Percentiles rank a stretch among this genome's conserved stretches.
Conservation (phyloP, 805 yeast genomes). For the Cyberlindnera mycetangii region DNA sequence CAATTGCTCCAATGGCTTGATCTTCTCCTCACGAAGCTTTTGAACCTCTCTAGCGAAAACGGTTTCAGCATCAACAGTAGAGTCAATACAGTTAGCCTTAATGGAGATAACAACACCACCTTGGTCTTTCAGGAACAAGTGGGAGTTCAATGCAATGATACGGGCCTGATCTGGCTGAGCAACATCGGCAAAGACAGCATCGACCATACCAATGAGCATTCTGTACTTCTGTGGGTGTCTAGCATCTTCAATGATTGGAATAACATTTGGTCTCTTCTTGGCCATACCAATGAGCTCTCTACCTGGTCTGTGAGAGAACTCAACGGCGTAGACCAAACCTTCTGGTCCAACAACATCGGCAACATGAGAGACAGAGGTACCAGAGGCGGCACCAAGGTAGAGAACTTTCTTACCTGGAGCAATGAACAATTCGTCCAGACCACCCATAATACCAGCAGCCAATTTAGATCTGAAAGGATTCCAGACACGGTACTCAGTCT, state of each 20-base stretch:
- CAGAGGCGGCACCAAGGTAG: constrained; percentile 98
- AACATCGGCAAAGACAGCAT: constrained; percentile 97
- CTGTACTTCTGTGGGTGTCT: constrained; percentile 99
- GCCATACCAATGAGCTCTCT: constrained; percentile 99
- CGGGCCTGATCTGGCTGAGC: constrained; percentile 99
- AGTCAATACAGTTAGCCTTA: constrained; percentile 99
- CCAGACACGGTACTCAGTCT: constrained; percentile 99
- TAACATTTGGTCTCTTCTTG: constrained; percentile 98
- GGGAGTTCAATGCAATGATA: constrained; percentile 97
- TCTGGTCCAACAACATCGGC: constrained; percentile 98
- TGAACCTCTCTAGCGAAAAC: constrained; percentile 99
- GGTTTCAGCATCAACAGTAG: constrained; percentile 98
- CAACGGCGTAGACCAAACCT: constrained; percentile 98
- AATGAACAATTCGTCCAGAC: constrained; percentile 95
- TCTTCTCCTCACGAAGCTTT: constrained; percentile 97
- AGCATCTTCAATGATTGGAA: constrained; percentile 99
- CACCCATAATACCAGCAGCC: constrained; percentile 99
- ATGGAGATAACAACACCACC: constrained; percentile 99
- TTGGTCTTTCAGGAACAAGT: constrained; percentile 95
- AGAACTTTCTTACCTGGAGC: constrained; percentile 98
- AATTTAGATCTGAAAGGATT: constrained; percentile 99
- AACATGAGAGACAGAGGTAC: constrained; percentile 98
- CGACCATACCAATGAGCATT: constrained; percentile 99
- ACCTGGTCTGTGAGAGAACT: constrained; percentile 99
- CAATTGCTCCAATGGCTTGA: constrained; percentile 97